phyloP scores from a whole-genome alignment of 768 basidiomycete species.

The Russula brevipes region DNA sequence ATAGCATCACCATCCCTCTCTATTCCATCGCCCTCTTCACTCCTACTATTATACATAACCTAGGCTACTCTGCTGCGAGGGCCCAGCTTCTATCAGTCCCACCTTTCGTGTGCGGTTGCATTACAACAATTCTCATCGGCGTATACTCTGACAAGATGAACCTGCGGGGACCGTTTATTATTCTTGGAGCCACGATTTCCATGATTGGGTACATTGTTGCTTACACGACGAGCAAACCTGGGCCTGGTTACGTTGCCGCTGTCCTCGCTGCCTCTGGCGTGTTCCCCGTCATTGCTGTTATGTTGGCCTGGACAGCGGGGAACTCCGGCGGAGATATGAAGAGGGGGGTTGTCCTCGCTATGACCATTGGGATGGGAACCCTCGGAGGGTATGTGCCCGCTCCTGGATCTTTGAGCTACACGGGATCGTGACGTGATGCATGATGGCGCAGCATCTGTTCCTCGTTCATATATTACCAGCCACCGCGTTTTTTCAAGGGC shows the following conservation, averaged over 20 bases:
- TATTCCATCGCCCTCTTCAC: slow-evolving; percentile 41
- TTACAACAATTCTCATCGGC: slow-evolving; percentile 32
- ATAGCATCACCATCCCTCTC: slow-evolving; percentile 41
- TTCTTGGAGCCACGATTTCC: slow-evolving; percentile 39
- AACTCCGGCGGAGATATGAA: slow-evolving; percentile 54
- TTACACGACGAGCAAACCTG: slow-evolving; percentile 33
- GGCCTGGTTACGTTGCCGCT: slow-evolving; percentile 42
- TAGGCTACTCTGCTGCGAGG: slow-evolving; percentile 45
- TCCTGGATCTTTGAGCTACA: slow-evolving; percentile 20
- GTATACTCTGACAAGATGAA: slow-evolving; percentile 36
- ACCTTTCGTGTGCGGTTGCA: slow-evolving; percentile 33
- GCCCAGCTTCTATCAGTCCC: slow-evolving; percentile 39
- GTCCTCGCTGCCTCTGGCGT: slow-evolving; percentile 50
- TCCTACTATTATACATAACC: slow-evolving; percentile 33
- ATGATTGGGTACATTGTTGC: slow-evolving; percentile 50
- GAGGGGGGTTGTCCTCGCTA: slow-evolving; percentile 47
- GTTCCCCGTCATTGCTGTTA: slow-evolving; percentile 45
- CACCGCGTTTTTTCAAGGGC: slow-evolving; percentile 37
- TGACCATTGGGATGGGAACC: slow-evolving; percentile 52
- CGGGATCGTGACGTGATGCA: background rate
- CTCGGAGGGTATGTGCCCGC: slow-evolving; percentile 42
- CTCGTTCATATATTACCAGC: slow-evolving; percentile 39
- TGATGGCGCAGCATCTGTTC: slow-evolving; percentile 35
- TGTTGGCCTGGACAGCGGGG: slow-evolving; percentile 50
- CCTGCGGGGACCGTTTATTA: slow-evolving; percentile 46